These are phyloP conservation scores for Colletotrichum salicis DNA, from an alignment of 2,329 filamentous ascomycete species.

Conservation along the genomic window DNA sequence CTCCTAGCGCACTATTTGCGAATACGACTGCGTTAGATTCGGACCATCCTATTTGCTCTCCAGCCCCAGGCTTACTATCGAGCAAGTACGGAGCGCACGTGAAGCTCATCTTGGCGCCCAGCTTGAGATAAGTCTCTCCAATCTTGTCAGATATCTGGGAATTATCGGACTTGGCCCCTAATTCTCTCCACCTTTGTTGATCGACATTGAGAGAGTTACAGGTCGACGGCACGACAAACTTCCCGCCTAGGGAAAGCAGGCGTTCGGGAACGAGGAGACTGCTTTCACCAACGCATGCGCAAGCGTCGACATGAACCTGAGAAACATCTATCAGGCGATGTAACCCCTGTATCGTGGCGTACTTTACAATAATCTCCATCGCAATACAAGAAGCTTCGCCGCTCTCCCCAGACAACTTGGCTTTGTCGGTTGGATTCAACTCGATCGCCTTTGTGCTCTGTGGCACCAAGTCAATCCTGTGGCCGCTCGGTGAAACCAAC, in stretches of 20 bases:
- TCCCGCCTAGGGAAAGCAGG: constrained; percentile 47
- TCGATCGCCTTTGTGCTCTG: background rate
- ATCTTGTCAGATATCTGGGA: constrained; percentile 46
- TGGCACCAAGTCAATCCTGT: background rate
- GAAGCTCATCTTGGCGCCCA: constrained; percentile 54
- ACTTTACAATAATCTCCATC: constrained; percentile 50
- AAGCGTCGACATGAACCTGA: constrained; percentile 55
- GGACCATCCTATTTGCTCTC: constrained; percentile 55
- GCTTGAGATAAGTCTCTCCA: constrained; percentile 49
- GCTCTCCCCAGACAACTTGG: constrained; percentile 42
- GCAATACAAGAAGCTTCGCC: constrained; percentile 48
- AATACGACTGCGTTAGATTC: constrained; percentile 59
- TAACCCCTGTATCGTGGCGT: constrained; percentile 49
- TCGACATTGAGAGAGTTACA: constrained; percentile 57
- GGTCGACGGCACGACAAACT: constrained; percentile 51
- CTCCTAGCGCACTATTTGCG: constrained; percentile 57
- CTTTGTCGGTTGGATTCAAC: constrained; percentile 35
- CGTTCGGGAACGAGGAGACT: constrained; percentile 49
- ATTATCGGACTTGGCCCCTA: constrained; percentile 46
- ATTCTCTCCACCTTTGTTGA: constrained; percentile 49
- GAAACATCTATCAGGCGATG: constrained; percentile 48
- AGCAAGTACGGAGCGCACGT: constrained; percentile 57
- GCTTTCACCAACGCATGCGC: constrained; percentile 54
- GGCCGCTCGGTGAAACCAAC: background rate
- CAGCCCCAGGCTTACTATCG: constrained; percentile 40